These are phyloP conservation scores for Colletotrichum scovillei DNA, from an alignment of 2,329 filamentous ascomycete genomes.

Conservation along the genomic window DNA sequence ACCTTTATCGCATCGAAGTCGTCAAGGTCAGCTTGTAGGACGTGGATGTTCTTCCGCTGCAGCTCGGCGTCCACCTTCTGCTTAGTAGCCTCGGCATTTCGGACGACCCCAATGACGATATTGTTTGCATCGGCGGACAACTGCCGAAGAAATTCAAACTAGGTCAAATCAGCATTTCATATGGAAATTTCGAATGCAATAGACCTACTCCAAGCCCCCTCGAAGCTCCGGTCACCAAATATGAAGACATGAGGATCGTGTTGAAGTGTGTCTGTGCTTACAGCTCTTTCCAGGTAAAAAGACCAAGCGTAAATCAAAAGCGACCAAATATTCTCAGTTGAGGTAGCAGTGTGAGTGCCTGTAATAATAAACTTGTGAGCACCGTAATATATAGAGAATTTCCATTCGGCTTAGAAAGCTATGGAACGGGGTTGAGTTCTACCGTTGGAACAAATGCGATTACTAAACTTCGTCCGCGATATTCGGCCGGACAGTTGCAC, in stretches of 20 bases:
- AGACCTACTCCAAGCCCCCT: too few relatives aligned
- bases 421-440: not conserved
- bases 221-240: not conserved
- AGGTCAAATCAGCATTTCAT: not conserved
- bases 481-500: not conserved
- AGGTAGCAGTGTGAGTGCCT: not conserved
- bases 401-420: not conserved
- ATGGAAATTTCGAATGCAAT: not conserved
- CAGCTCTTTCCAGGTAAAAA: not conserved
- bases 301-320: not conserved
- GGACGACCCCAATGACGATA: slow-evolving; percentile 59
- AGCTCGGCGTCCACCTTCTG: slow-evolving; percentile 55
- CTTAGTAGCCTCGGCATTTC: slow-evolving; percentile 56
- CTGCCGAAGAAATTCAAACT: slow-evolving; percentile 38
- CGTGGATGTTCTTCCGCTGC: slow-evolving; percentile 51
- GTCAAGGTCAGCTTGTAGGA: slow-evolving; percentile 56
- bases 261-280: not conserved
- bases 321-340: not conserved
- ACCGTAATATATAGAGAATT: not conserved
- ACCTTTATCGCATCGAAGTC: slow-evolving; percentile 52
- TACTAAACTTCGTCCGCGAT: not conserved
- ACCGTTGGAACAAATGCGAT: not conserved
- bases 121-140: slow-evolving; percentile 53
- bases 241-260: not conserved
- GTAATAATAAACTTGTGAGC: not conserved